Evolutionary conservation across 2,329 filamentous ascomycete species (phyloP).

Genomic region (Beauveria australis): DNA sequence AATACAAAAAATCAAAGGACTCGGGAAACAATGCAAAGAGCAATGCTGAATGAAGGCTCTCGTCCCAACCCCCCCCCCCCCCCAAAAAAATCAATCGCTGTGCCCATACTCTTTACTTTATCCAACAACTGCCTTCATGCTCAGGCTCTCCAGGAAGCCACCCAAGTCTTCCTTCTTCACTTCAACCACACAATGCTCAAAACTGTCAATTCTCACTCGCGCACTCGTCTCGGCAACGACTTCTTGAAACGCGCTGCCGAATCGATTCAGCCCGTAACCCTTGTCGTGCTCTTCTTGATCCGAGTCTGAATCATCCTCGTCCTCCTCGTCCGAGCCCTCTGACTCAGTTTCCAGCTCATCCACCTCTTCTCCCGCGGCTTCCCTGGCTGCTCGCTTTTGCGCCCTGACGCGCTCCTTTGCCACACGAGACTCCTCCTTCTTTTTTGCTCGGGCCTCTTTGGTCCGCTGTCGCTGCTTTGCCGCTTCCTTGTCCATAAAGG

Average conservation of each 20-base stretch:
- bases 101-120: conserved; percentile 21
- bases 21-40: neutral
- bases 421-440: conserved; percentile 48
- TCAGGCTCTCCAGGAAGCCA: conserved; percentile 84
- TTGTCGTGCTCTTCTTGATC: conserved; percentile 46
- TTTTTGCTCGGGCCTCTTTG: conserved; percentile 54
- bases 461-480: conserved; percentile 55
- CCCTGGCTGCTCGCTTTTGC: conserved; percentile 54
- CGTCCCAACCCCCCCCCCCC: neutral
- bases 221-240: conserved; percentile 88
- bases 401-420: conserved; percentile 51
- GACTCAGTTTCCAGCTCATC: conserved; percentile 41
- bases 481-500: conserved; percentile 59
- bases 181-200: conserved; percentile 95
- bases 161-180: conserved; percentile 93
- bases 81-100: conserved; percentile 8
- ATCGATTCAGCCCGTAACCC: conserved; percentile 75
- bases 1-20: neutral
- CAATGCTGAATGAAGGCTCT: neutral
- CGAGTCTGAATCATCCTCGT: conserved; percentile 45
- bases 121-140: conserved; percentile 77
- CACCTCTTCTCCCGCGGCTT: conserved; percentile 35
- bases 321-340: conserved; percentile 31
- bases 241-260: conserved; percentile 92
- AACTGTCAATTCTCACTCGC: conserved; percentile 85